Percentiles rank a stretch among this genome's conserved stretches.
phyloP scores from a whole-genome alignment of 129 eudicot genomes.

The Apium graveolens region DNA sequence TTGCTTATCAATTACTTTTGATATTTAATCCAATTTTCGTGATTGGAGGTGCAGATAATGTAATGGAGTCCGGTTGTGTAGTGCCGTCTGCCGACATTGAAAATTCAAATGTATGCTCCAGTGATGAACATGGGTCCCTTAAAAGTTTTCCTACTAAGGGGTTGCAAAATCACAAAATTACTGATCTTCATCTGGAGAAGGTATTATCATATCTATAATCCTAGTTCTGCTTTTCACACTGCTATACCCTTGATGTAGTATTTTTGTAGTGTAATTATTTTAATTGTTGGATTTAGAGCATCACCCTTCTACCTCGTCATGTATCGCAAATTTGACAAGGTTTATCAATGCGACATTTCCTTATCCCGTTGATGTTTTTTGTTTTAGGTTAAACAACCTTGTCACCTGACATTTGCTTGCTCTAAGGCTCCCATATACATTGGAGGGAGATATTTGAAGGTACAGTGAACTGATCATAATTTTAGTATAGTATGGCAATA shows the following conservation, averaged over 20 bases:
- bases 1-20: background rate
- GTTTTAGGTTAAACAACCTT: slow-evolving; percentile 57
- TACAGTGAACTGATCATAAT: slow-evolving; percentile 12
- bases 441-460: slow-evolving; percentile 99
- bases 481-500: background rate
- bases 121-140: slow-evolving; percentile 28
- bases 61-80: background rate
- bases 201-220: slow-evolving; percentile 27
- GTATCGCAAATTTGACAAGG: background rate
- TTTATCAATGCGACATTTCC: background rate
- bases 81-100: slow-evolving; percentile 14
- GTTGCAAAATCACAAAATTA: slow-evolving; percentile 15
- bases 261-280: background rate
- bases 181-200: slow-evolving; percentile 39
- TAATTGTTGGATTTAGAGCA: slow-evolving; percentile 6
- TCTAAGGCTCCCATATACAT: slow-evolving; percentile 58
- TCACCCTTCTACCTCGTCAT: background rate
- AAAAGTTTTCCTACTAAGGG: slow-evolving; percentile 18
- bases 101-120: slow-evolving; percentile 11
- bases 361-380: background rate
- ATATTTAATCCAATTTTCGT: background rate
- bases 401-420: slow-evolving; percentile 50
- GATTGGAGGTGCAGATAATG: slow-evolving; percentile 19
- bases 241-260: slow-evolving; percentile 6
- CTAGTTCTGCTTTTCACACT: slow-evolving; percentile 15